Percentiles rank a stretch among this genome's conserved stretches.
Evolutionary conservation across 805 yeast genomes (phyloP).

Genomic region (Candida maltosa): DNA sequence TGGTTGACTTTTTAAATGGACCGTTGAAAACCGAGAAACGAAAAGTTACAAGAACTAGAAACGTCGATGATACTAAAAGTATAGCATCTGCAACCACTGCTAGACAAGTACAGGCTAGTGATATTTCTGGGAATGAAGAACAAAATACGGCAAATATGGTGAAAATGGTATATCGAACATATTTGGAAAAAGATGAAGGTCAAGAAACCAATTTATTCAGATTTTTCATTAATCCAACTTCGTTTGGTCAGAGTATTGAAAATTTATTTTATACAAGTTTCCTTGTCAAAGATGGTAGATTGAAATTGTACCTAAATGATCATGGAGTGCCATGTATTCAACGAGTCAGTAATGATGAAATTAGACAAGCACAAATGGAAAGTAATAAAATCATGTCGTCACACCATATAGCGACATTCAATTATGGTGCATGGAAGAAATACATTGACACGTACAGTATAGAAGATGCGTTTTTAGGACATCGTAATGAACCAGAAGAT

Average conservation of each 20-base stretch:
- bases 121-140: constrained; percentile 47
- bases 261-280: constrained; percentile 82
- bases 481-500: constrained; percentile 32
- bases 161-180: constrained; percentile 44
- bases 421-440: constrained; percentile 61
- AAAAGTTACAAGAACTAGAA: constrained; percentile 30
- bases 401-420: constrained; percentile 77
- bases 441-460: constrained; percentile 56
- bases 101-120: constrained; percentile 47
- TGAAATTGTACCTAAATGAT: constrained; percentile 49
- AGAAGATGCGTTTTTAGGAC: constrained; percentile 49
- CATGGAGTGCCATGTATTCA: constrained; percentile 45
- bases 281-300: constrained; percentile 67
- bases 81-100: constrained; percentile 48
- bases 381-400: constrained; percentile 24
- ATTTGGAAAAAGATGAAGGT: constrained; percentile 19
- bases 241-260: constrained; percentile 78
- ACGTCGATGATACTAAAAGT: constrained; percentile 41
- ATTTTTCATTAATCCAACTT: constrained; percentile 70
- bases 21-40: constrained; percentile 64
- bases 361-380: constrained; percentile 15
- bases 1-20: constrained; percentile 65
- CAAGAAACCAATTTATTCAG: constrained; percentile 54
- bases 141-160: constrained; percentile 68
- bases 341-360: constrained; percentile 22